A percentile compares a stretch with the other conserved stretches of the same genome.
Conservation (phyloP, 1,139 yeast species). For the Geotrichum macrosporum region DNA sequence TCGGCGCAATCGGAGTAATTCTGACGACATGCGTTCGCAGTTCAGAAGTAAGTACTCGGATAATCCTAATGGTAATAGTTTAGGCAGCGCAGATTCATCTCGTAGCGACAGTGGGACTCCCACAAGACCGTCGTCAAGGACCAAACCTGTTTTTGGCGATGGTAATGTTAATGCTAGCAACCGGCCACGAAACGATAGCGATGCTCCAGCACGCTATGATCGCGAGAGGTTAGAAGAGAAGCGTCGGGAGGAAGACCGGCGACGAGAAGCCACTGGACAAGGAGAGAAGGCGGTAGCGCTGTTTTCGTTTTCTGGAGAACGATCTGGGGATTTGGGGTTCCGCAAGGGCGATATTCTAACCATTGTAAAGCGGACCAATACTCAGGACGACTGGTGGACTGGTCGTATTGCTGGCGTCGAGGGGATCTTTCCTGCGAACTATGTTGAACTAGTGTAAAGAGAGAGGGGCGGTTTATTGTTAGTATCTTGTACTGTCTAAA, state of each 20-base stretch:
- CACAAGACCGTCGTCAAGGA: slow-evolving; percentile 43
- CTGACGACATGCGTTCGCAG: slow-evolving; percentile 28
- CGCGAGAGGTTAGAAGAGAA: slow-evolving; percentile 25
- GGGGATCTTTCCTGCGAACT: slow-evolving; percentile 96
- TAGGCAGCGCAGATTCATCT: too few relatives aligned
- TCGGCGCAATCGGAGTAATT: slow-evolving; percentile 35
- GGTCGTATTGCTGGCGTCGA: slow-evolving; percentile 77
- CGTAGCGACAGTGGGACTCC: slow-evolving; percentile 24
- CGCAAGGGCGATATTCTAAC: slow-evolving; percentile 91
- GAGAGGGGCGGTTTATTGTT: too few relatives aligned
- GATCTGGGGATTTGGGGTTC: slow-evolving; percentile 84
- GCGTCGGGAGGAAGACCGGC: slow-evolving; percentile 30
- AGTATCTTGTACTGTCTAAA: too few relatives aligned
- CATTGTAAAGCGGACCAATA: slow-evolving; percentile 78
- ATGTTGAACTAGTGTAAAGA: slow-evolving; percentile 85
- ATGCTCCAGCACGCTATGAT: slow-evolving; percentile 24
- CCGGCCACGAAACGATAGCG: slow-evolving; percentile 16
- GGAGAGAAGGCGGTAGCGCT: slow-evolving; percentile 84
- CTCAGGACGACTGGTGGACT: slow-evolving; percentile 98
- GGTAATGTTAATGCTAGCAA: slow-evolving; percentile 8
- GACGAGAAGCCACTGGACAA: slow-evolving; percentile 25
- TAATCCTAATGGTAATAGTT: slow-evolving; percentile 32
- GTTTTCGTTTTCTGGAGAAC: slow-evolving; percentile 84
- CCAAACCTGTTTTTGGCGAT: slow-evolving; percentile 47
- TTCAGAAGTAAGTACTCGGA: slow-evolving; percentile 32